These are phyloP conservation scores for Tardiomyces blankii DNA, from an alignment of 1,139 yeast genomes.

Conservation along the genomic window DNA sequence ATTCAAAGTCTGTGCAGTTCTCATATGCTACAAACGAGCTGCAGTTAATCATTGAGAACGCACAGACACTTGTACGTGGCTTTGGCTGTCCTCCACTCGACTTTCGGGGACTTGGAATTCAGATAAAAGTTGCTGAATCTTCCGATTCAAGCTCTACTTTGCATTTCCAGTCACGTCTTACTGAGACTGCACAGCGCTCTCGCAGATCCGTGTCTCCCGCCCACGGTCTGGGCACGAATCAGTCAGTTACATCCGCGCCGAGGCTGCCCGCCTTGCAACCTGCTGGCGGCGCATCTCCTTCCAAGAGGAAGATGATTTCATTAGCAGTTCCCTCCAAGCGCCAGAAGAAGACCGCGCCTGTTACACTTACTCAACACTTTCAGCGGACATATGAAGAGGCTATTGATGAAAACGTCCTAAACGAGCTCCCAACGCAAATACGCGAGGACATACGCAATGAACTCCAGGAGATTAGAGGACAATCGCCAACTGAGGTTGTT, in stretches of 20 bases:
- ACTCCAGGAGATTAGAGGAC: conserved; percentile 1
- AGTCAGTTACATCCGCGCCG: too few relatives aligned
- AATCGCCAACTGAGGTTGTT: neutral
- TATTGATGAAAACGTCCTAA: conserved; percentile 22
- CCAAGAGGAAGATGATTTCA: neutral
- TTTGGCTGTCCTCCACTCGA: conserved; percentile 54
- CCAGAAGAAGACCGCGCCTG: neutral
- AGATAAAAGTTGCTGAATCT: conserved; percentile 27
- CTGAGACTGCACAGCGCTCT: too few relatives aligned
- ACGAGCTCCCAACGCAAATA: conserved; percentile 24
- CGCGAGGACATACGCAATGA: conserved; percentile 10
- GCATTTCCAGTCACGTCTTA: neutral
- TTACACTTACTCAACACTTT: neutral
- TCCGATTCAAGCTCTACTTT: neutral
- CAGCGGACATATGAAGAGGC: conserved; percentile 32
- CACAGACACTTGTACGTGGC: conserved; percentile 45
- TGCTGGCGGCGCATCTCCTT: too few relatives aligned
- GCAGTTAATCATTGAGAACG: conserved; percentile 51
- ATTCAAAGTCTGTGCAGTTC: conserved; percentile 47
- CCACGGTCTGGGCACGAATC: too few relatives aligned
- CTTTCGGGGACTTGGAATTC: conserved; percentile 69
- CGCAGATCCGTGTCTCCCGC: too few relatives aligned
- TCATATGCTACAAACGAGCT: conserved; percentile 54
- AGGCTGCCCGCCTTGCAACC: too few relatives aligned
- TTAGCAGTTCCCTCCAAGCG: neutral